Evolutionary conservation across 108 stramenopile species (phyloP), one percentile per base, ranked within the genome.

Genomic region (Nitzschia sp.): DNA sequence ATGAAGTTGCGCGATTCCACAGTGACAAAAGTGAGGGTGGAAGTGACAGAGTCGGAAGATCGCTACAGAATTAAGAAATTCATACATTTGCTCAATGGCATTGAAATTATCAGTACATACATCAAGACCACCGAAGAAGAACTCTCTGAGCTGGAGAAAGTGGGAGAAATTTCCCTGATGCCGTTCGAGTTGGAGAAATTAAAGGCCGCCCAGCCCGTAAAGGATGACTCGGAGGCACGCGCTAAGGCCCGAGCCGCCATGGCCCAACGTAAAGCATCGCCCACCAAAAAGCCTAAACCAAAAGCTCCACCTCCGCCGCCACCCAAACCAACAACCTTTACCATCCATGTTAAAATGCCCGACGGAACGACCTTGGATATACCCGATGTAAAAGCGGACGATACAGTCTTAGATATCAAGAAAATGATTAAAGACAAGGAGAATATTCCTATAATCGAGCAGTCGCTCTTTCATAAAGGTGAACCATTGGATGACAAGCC

Each of bases 361-460:
- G 45, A 63, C 45, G 68, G 68, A 3, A 27, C 21, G 28, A 69
- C 35, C 6, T 34, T 73, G 1, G 21, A 35, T 22, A 23, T 52
- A 23, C n/a, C 13, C 9, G 65, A 48, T 28, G 72, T 73, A 1
- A 13, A 38, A 32, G 57, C 63, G 19, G 35, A 47, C 3, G 65
- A 73, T 55, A 66, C 66, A 13, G 22, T 52, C 0, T 25, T 45
- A 6, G 68, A 68, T 46, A 13, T 68, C 30, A 68, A 68, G 41
- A 26, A 56, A 8, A 55, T 16, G 52, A 30, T 72, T 2, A n/a
- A 56, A 16, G 44, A 72, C n/a, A 13, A 52, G 3, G 62, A 54
- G 30, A 61, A 61, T 26, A 72, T 63, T 38, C 61, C 62, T 9
- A 33, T 50, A 15, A 17, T 26, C 2, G 62, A 72, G 2, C 71